Conservation (phyloP, 1,284 basidiomycete species). For the Sphagnurus paluster region DNA sequence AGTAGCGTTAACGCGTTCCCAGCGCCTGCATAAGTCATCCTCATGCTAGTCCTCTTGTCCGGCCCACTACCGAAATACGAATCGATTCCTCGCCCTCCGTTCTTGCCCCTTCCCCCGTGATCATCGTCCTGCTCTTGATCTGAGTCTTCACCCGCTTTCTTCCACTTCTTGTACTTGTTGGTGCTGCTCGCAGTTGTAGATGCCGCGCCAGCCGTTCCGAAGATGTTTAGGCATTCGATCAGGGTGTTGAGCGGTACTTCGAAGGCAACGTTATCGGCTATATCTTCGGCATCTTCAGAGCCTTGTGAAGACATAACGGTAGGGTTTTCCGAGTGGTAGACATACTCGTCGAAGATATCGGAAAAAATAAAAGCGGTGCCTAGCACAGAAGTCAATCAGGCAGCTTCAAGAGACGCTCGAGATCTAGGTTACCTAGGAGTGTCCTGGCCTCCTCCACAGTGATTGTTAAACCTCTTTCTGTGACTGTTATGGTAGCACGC, state of each 20-base stretch:
- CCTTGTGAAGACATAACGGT: conserved; percentile 20
- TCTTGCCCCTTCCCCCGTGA: conserved; percentile 29
- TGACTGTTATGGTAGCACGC: conserved; percentile 79
- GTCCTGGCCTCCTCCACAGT: conserved; percentile 86
- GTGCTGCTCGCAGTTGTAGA: conserved; percentile 24
- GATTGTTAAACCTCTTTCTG: conserved; percentile 73
- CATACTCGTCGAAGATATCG: conserved; percentile 78
- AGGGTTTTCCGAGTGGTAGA: conserved; percentile 48
- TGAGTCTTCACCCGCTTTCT: conserved; percentile 48
- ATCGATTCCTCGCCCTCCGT: conserved; percentile 40
- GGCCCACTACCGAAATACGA: conserved; percentile 49
- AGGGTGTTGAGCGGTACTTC: conserved; percentile 82
- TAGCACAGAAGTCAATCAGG: conserved; percentile 28
- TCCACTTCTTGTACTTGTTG: conserved; percentile 47
- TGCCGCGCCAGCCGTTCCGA: conserved; percentile 70
- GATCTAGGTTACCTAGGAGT: conserved; percentile 59
- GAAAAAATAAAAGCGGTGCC: conserved; percentile 86
- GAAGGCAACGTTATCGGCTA: conserved; percentile 52
- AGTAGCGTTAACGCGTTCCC: conserved; percentile 81
- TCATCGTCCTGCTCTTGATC: conserved; percentile 41
- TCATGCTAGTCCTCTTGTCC: conserved; percentile 79
- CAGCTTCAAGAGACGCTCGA: neutral
- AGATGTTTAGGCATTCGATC: conserved; percentile 90
- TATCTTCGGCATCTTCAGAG: conserved; percentile 31
- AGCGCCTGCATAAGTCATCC: conserved; percentile 77